Percentiles rank a stretch among this genome's conserved stretches.
Evolutionary conservation across 805 yeast species (phyloP).

Genomic region (Wickerhamomyces chambardii): DNA sequence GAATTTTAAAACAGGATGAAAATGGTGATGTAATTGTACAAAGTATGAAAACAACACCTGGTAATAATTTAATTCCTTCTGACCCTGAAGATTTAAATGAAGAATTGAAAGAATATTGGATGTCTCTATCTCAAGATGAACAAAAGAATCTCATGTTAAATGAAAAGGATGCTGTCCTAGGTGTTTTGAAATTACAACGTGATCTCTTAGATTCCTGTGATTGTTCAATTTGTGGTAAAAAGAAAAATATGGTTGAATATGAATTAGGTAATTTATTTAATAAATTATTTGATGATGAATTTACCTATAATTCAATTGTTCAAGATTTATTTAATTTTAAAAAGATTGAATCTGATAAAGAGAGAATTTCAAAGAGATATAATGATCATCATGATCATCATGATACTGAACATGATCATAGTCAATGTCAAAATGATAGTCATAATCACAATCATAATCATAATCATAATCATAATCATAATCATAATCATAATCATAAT

Average conservation of each 20-base stretch:
- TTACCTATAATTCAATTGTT: slow-evolving; percentile 4
- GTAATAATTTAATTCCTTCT: slow-evolving; percentile 10
- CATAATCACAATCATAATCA: background rate
- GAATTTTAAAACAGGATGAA: slow-evolving; percentile 60
- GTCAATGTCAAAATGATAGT: slow-evolving; percentile 1
- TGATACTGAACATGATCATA: slow-evolving; percentile 1
- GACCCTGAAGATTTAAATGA: slow-evolving; percentile 11
- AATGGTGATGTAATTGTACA: slow-evolving; percentile 77
- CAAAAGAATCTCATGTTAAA: slow-evolving; percentile 54
- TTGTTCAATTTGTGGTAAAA: slow-evolving; percentile 73
- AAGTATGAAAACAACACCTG: slow-evolving; percentile 14
- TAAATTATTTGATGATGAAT: slow-evolving; percentile 41
- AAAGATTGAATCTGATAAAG: too few species aligned
- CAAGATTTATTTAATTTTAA: slow-evolving; percentile 1
- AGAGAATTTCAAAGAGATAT: background rate
- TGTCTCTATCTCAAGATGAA: slow-evolving; percentile 46
- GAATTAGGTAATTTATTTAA: slow-evolving; percentile 71
- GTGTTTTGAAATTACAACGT: slow-evolving; percentile 52
- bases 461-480: background rate
- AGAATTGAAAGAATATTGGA: slow-evolving; percentile 44
- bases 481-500: background rate
- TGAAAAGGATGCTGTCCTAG: slow-evolving; percentile 62
- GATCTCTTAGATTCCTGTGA: slow-evolving; percentile 40
- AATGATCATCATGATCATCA: slow-evolving; percentile 2
- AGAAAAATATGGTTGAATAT: slow-evolving; percentile 60